These are phyloP conservation scores for Chlorella vulgaris DNA, from an alignment of 139 green algal genomes.

Conservation along the genomic window DNA sequence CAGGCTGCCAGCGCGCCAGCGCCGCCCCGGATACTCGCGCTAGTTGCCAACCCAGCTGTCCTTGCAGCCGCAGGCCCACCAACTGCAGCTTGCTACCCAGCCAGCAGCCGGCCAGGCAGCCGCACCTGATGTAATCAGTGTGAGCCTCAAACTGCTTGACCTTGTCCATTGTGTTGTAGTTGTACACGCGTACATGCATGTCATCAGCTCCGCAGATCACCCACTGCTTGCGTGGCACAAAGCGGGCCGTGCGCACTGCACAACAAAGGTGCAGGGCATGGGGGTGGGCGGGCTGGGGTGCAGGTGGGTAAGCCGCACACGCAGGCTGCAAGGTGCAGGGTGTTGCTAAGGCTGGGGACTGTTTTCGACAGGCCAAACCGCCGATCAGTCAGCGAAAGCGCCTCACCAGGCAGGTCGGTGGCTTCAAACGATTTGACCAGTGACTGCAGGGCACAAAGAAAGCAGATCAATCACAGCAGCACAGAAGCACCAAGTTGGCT, in stretches of 20 bases:
- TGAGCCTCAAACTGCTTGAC: slow-evolving; percentile 98
- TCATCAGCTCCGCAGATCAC: slow-evolving; percentile 94
- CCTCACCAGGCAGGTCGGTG: slow-evolving; percentile 86
- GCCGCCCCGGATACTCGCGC: no score
- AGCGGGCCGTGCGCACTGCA: slow-evolving; percentile 93
- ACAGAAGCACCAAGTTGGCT: not conserved
- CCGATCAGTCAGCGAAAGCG: not conserved
- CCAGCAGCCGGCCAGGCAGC: not conserved
- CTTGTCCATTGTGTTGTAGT: slow-evolving; percentile 99
- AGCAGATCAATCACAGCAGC: not conserved
- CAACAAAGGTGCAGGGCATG: not conserved
- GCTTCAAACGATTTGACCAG: slow-evolving; percentile 99
- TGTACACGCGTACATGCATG: slow-evolving; percentile 98
- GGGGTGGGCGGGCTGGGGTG: no score
- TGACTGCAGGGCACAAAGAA: slow-evolving; percentile 58
- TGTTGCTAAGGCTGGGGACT: no score
- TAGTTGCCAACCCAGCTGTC: no score
- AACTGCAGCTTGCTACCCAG: no score
- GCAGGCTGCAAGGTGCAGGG: no score
- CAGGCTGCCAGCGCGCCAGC: no score
- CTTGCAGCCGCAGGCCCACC: no score
- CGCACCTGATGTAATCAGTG: slow-evolving; percentile 95
- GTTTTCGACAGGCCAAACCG: no score
- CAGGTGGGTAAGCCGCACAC: no score
- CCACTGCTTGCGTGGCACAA: slow-evolving; percentile 98